Conservation (phyloP, 345 rosid genomes). For the Rhizophora apiculata region DNA sequence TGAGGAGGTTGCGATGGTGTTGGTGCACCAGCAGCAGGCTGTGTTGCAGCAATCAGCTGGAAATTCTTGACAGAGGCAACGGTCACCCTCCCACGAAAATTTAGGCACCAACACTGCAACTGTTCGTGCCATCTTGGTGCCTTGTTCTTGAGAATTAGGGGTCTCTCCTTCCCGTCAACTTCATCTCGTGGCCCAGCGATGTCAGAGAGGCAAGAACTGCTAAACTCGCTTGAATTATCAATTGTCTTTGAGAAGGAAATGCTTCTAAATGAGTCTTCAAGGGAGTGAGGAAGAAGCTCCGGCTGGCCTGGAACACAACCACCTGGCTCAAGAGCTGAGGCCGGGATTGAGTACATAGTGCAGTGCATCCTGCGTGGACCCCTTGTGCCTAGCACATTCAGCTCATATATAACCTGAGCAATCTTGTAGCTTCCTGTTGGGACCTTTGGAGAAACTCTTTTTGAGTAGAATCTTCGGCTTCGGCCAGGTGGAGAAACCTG, state of each 20-base stretch:
- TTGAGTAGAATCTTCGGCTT: conserved; percentile 21
- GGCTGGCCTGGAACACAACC: conserved; percentile 20
- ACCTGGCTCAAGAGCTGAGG: conserved; percentile 16
- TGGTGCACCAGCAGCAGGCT: conserved; percentile 20
- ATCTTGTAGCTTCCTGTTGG: conserved; percentile 23
- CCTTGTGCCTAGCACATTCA: conserved; percentile 21
- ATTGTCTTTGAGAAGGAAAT: conserved; percentile 17
- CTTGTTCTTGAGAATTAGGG: conserved; percentile 17
- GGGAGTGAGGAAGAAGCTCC: conserved; percentile 14
- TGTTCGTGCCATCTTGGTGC: conserved; percentile 26
- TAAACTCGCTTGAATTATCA: conserved; percentile 15
- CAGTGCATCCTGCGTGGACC: conserved; percentile 22
- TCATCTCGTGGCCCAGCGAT: not conserved
- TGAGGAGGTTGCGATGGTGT: conserved; percentile 14
- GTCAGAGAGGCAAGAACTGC: conserved; percentile 17
- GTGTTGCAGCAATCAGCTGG: conserved; percentile 20
- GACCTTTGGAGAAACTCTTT: conserved; percentile 22
- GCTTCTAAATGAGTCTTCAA: conserved; percentile 19
- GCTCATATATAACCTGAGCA: conserved; percentile 16
- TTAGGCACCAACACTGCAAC: conserved; percentile 25
- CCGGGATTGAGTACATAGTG: conserved; percentile 23
- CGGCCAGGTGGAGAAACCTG: conserved; percentile 19
- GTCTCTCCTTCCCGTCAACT: conserved; percentile 7
- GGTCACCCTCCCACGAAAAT: conserved; percentile 18
- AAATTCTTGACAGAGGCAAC: conserved; percentile 23